Evolutionary conservation across 345 rosid species (phyloP).

Genomic region (Citrus maxima): DNA sequence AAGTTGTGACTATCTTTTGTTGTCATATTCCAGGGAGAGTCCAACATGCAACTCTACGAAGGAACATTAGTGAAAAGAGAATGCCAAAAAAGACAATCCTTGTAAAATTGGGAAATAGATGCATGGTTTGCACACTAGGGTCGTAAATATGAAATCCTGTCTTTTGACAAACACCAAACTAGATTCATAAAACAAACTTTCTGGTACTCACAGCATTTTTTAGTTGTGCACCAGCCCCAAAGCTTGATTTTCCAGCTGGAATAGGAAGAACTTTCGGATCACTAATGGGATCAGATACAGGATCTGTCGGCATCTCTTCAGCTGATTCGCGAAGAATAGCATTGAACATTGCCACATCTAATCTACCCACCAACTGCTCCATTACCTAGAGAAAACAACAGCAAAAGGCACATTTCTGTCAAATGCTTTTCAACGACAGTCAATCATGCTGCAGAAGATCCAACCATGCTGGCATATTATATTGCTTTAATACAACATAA

Average conservation of each 20-base stretch:
- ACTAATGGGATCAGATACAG: slow-evolving; percentile 86
- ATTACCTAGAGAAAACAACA: slow-evolving; percentile 52
- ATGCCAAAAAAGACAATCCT: not conserved
- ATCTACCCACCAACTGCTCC: slow-evolving; percentile 84
- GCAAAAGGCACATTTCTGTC: slow-evolving; percentile 2
- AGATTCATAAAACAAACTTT: not conserved
- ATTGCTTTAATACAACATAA: not conserved
- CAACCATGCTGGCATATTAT: not conserved
- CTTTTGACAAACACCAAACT: slow-evolving; percentile 1
- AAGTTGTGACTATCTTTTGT: not conserved
- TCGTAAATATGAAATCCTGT: not conserved
- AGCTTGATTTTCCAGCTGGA: slow-evolving; percentile 84
- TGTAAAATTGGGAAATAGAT: not conserved
- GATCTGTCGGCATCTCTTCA: slow-evolving; percentile 98
- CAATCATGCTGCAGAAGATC: not conserved
- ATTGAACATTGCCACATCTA: slow-evolving; percentile 97
- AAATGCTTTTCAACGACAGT: slow-evolving; percentile 10
- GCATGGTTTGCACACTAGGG: not conserved
- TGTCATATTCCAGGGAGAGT: not conserved
- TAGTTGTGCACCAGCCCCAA: slow-evolving; percentile 86
- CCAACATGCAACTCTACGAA: not conserved
- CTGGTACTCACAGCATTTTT: slow-evolving; percentile 75
- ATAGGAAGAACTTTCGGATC: slow-evolving; percentile 89
- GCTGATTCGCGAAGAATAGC: slow-evolving; percentile 94
- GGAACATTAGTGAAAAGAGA: not conserved